Percentiles rank a stretch among this genome's conserved stretches.
Conservation (phyloP, 108 stramenopile genomes). For the Seminavis robusta region DNA sequence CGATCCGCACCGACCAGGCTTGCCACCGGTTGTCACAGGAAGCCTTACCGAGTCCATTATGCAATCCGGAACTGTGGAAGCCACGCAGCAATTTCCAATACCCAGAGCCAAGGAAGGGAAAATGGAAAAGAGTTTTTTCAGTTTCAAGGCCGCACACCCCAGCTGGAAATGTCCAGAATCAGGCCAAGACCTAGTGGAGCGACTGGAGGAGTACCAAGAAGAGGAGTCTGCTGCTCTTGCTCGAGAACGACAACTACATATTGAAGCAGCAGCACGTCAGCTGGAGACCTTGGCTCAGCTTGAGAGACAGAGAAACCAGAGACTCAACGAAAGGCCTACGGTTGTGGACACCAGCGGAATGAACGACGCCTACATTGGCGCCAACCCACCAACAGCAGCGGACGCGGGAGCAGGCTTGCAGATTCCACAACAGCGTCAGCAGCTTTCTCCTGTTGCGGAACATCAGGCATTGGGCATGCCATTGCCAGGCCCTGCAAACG, state of each 20-base stretch:
- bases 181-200: slow-evolving; percentile 51
- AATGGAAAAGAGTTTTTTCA: slow-evolving; percentile 84
- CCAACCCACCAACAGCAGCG: not conserved
- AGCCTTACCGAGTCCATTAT: slow-evolving; percentile 24
- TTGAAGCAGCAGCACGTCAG: slow-evolving; percentile 75
- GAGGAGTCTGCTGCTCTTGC: slow-evolving; percentile 43
- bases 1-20: not conserved
- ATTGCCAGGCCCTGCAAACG: no score
- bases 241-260: slow-evolving; percentile 67
- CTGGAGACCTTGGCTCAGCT: slow-evolving; percentile 60
- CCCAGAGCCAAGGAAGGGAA: slow-evolving; percentile 72
- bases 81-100: slow-evolving; percentile 31
- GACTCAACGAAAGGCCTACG: not conserved
- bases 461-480: not conserved
- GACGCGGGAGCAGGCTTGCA: slow-evolving; percentile 25
- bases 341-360: not conserved
- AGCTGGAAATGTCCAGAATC: slow-evolving; percentile 59
- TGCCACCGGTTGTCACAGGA: slow-evolving; percentile 1
- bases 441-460: not conserved
- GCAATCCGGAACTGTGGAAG: slow-evolving; percentile 31
- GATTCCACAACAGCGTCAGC: not conserved
- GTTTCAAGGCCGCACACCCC: slow-evolving; percentile 66
- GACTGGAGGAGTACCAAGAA: slow-evolving; percentile 50
- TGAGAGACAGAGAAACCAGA: slow-evolving; percentile 37
- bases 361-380: not conserved